Conservation (phyloP, 2,329 filamentous ascomycete species). For the Cladosporium halotolerans region DNA sequence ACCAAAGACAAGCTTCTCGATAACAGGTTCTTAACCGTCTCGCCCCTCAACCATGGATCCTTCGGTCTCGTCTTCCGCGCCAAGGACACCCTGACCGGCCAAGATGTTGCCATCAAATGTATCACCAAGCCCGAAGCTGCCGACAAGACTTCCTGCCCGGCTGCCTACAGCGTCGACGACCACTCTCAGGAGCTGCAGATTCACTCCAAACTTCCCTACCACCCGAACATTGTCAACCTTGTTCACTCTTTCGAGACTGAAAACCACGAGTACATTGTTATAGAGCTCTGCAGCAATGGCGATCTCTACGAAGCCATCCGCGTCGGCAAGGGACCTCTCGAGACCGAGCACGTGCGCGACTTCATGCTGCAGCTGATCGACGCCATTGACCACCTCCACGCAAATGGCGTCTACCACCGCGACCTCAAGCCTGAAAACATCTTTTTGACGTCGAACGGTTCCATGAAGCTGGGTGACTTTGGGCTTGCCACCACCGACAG, state of each 20-base stretch:
- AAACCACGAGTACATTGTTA: constrained; percentile 80
- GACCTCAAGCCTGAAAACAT: constrained; percentile 99
- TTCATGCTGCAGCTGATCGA: constrained; percentile 95
- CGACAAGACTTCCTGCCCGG: constrained; percentile 40
- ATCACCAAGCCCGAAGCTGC: constrained; percentile 72
- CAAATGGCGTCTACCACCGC: constrained; percentile 85
- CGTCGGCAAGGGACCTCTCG: constrained; percentile 74
- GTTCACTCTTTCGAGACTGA: constrained; percentile 88
- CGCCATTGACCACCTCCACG: constrained; percentile 84
- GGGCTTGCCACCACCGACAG: constrained; percentile 82
- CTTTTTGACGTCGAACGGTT: constrained; percentile 77
- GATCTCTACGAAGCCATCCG: constrained; percentile 98
- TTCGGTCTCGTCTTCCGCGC: constrained; percentile 98
- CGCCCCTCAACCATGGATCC: constrained; percentile 94
- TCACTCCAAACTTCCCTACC: constrained; percentile 70
- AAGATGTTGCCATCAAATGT: constrained; percentile 92
- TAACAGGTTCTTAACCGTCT: constrained; percentile 76
- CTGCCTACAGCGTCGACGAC: constrained; percentile 70
- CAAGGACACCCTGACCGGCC: constrained; percentile 66
- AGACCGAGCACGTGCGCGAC: constrained; percentile 92
- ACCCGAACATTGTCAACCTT: constrained; percentile 91
- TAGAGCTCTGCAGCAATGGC: constrained; percentile 92
- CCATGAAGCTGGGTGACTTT: constrained; percentile 96
- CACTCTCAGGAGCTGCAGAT: constrained; percentile 73
- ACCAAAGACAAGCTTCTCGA: constrained; percentile 71